A percentile compares a stretch with the other conserved stretches of the same genome.
phyloP scores from a whole-genome alignment of 2,329 filamentous ascomycete genomes.

The Pseudofabraea citricarpa region DNA sequence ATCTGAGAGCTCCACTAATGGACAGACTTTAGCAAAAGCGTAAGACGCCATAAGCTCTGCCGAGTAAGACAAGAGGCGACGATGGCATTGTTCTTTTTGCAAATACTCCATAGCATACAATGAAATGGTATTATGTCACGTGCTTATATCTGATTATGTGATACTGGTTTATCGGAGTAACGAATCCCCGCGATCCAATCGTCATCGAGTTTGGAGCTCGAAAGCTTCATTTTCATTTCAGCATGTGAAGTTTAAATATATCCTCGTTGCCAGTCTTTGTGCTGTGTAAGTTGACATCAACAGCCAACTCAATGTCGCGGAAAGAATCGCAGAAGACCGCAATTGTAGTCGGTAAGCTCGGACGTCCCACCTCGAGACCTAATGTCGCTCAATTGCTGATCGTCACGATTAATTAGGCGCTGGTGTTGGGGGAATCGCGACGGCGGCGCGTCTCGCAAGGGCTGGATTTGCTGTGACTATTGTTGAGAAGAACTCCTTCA shows the following conservation, averaged over 20 bases:
- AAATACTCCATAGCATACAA: too few species aligned
- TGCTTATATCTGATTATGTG: too few species aligned
- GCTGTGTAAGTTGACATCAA: conserved; percentile 3
- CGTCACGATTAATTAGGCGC: too few species aligned
- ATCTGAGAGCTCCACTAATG: too few species aligned
- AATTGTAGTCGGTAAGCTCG: conserved; percentile 45
- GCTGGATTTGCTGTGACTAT: conserved; percentile 69
- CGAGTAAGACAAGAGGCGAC: too few species aligned
- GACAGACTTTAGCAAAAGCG: too few species aligned
- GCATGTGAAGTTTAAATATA: conserved; percentile 17
- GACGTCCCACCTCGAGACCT: neutral
- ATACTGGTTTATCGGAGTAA: too few species aligned
- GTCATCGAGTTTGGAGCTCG: neutral
- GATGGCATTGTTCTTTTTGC: too few species aligned
- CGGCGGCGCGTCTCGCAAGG: conserved; percentile 65
- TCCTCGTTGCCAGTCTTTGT: conserved; percentile 8
- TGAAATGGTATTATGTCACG: too few species aligned
- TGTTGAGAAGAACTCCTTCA: conserved; percentile 72
- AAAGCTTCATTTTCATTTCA: conserved; percentile 6
- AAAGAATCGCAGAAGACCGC: conserved; percentile 37
- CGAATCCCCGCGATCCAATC: too few species aligned
- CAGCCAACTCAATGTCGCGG: conserved; percentile 17
- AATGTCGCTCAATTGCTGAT: too few species aligned
- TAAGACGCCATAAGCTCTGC: too few species aligned
- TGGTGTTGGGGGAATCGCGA: conserved; percentile 67